Base-by-base conservation (phyloP, 495 filamentous ascomycete species). In the Cudoniella acicularis region DNA sequence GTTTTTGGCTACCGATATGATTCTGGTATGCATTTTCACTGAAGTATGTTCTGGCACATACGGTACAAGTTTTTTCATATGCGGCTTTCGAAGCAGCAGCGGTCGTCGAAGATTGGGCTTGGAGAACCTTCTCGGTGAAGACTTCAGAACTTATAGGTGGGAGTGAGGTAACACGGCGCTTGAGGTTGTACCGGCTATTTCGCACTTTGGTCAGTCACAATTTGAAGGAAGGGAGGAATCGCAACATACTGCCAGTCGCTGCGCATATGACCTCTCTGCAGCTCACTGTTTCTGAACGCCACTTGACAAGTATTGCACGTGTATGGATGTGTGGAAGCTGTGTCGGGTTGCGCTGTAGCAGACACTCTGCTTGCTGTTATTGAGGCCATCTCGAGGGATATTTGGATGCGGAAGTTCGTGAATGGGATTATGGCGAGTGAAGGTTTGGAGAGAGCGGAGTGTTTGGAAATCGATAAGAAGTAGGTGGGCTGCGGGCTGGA, bases 261-360 rank as follows among this genome's bases (percentile, higher is more conserved):
- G 66, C 92, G 91, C 92, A 98, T 98, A 68, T 98, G 94, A 47
- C 84, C 86, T 62, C 92, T 83, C 72, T 98, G 94, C n/a, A 91
- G 83, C 70, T 98, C 93, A 69, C 87, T 88, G 69, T 87, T 88
- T 65, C 93, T 87, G 75, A 97, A 98, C 26, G 94, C 94, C 57
- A 98, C 92, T 64, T 96, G 91, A 65, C 94, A 98, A 26, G 93
- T 90, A 75, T 98, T 98, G 82, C 94, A 98, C 46, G 94, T 96
- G 72, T 91, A 98, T 1, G 93, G 92, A 71, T 96, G 88, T 21
- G 87, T 82, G 8, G 80, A 68, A 26, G 71, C 54, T 21, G 70
- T 58, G 40, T 79, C 76, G 47, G 63, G 23, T 43, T 43, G 48
- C 11, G 61, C 58, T 47, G 64, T 54, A 26, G 69, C 63, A 17